Evolutionary conservation across 495 filamentous ascomycete genomes (phyloP).

Genomic region (Pyrenopolyporus hunteri): DNA sequence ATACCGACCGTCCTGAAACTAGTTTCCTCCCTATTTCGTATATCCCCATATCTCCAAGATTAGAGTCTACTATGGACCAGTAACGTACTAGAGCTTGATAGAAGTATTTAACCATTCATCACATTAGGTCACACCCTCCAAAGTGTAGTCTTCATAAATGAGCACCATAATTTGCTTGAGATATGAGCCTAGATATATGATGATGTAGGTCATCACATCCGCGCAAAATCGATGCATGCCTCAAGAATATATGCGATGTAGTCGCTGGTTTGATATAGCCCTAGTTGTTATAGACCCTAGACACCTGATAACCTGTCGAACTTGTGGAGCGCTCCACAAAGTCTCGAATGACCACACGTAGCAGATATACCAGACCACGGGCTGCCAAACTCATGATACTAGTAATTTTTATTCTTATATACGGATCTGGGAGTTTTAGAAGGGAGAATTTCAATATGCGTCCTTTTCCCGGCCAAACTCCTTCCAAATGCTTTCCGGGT

Average conservation of each 20-base stretch:
- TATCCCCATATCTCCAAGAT: no score
- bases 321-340: background rate
- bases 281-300: background rate
- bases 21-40: no score
- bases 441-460: constrained; percentile 5
- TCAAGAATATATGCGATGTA: background rate
- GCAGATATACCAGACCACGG: no score
- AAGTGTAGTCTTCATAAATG: no score
- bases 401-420: background rate
- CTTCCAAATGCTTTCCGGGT: constrained; percentile 14
- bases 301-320: background rate
- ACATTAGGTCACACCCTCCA: no score
- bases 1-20: no score
- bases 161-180: no score
- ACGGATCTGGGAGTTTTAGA: background rate
- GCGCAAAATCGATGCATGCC: background rate
- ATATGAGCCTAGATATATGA: background rate
- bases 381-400: background rate
- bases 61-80: no score
- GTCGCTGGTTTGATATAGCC: background rate
- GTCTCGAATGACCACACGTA: background rate
- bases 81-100: no score
- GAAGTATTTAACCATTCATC: no score
- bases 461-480: constrained; percentile 22
- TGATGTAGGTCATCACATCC: background rate